Base-by-base conservation (phyloP, 768 basidiomycete genomes). In the Udeniomyces megalosporus region DNA sequence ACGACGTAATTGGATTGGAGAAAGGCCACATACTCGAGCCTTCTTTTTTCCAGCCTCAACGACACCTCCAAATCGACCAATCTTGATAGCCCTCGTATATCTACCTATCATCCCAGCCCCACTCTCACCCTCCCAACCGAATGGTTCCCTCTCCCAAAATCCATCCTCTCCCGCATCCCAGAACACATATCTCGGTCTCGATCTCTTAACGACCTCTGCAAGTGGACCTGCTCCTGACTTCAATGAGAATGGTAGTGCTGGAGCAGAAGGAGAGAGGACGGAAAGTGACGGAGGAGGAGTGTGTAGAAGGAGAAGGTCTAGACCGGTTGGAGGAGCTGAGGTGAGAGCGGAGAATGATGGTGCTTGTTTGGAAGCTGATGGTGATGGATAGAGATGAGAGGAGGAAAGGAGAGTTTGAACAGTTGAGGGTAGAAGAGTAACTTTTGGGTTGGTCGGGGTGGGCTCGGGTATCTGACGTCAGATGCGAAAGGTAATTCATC, bases 141-240 rank as follows among this genome's bases (percentile, higher is more conserved):
- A 93, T 0, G 95, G 92, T 63, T 96, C 91, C 57, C 92, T 77
- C 72, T 99, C 95, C 91, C 92, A 97, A 71, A 95, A 99, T 58
- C 78, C 79, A 0, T 85, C 78, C 15, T 61, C 34, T 50, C 58
- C 51, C 44, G 47, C 38, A 80, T 79, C n/a, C 82, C 82, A 80
- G 70, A 97, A 88, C 68, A 92, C 83, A 75, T 99, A 99, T 54
- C 87, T 80, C 2, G 93, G 91, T 68, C 84, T 84, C 28, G 80
- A 81, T 31, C 67, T 66, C 12, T 66, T 58, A 3, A 74, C 67
- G 5, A 74, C 64, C 46, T 74, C 74, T 2, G 67, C 68, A 3
- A 75, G 46, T 2, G 71, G 70, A 2, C 65, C 50, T 0, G 68
- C 72, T 44, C 86, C 83, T 66, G 85, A 82, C 5, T 87, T 74